phyloP scores from a whole-genome alignment of 2,329 filamentous ascomycete genomes.

The Cytospora schulzeri region DNA sequence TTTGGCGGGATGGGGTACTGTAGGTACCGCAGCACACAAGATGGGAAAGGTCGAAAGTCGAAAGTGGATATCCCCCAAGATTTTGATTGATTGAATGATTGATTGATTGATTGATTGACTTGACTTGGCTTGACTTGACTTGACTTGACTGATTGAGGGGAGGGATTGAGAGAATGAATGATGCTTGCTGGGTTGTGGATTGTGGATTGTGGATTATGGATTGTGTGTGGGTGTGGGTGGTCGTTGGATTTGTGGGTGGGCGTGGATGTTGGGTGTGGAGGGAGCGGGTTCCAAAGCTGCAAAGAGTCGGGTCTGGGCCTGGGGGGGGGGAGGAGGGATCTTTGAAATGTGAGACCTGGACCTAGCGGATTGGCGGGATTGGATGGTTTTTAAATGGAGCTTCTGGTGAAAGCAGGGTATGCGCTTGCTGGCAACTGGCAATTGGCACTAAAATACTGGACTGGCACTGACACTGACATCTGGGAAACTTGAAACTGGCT shows the following conservation, averaged over 20 bases:
- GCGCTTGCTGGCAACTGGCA: neutral
- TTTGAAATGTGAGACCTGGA: neutral
- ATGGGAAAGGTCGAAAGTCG: neutral
- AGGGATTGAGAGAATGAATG: no score
- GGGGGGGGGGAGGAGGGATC: neutral
- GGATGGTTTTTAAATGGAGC: neutral
- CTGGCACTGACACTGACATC: neutral
- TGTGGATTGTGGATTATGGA: neutral
- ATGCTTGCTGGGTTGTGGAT: constrained; percentile 2
- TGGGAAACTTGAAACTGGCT: neutral
- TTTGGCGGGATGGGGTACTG: constrained; percentile 25
- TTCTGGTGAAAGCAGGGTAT: neutral
- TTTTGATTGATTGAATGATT: neutral
- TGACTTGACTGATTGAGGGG: no score
- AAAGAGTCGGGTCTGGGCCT: constrained; percentile 1
- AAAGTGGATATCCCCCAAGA: neutral
- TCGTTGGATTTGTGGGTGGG: neutral
- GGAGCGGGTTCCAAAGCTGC: constrained; percentile 16
- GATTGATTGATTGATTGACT: neutral
- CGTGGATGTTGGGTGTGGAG: constrained; percentile 2
- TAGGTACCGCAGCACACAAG: constrained; percentile 4
- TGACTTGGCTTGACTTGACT: no score
- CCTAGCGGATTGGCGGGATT: neutral
- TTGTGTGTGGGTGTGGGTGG: neutral
- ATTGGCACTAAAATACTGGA: no score